Percentiles rank a stretch among this genome's conserved stretches.
phyloP scores from a whole-genome alignment of 768 basidiomycete genomes.

The Rhodotorula paludigena region DNA sequence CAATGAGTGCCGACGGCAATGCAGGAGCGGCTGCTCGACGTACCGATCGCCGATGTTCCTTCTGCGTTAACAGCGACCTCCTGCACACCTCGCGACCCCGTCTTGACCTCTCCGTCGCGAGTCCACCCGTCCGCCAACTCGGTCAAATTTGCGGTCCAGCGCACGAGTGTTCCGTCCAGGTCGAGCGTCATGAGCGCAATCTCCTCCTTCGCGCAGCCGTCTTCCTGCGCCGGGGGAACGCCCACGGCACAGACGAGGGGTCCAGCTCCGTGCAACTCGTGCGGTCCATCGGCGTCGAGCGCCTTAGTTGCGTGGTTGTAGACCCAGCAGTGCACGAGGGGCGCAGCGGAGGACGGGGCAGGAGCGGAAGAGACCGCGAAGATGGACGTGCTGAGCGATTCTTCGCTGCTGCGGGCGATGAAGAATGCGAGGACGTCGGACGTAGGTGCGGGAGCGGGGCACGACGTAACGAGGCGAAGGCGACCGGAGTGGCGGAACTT shows the following conservation, averaged over 20 bases:
- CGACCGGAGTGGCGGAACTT: slow-evolving; percentile 3
- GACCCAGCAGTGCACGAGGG: neutral
- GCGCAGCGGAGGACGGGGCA: neutral
- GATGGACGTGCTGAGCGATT: slow-evolving; percentile 7
- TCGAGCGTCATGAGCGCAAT: slow-evolving; percentile 4
- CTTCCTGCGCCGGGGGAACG: too few species aligned
- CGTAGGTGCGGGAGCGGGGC: too few species aligned
- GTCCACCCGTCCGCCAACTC: neutral
- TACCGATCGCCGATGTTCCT: slow-evolving; percentile 85
- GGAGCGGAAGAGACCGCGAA: too few species aligned
- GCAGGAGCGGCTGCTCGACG: too few species aligned
- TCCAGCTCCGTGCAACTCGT: too few species aligned
- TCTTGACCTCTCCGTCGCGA: neutral
- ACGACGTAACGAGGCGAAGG: slow-evolving; percentile 2
- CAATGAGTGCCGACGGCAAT: too few species aligned
- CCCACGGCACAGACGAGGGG: too few species aligned
- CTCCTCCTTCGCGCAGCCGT: too few species aligned
- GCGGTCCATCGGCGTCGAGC: neutral
- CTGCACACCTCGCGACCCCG: neutral
- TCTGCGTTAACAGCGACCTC: slow-evolving; percentile 81
- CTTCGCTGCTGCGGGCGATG: slow-evolving; percentile 1
- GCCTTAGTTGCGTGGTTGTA: slow-evolving; percentile 2
- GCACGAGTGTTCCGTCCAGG: slow-evolving; percentile 6
- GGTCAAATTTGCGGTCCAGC: neutral
- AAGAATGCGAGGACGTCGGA: slow-evolving; percentile 5